Base-by-base conservation (phyloP, 2,329 filamentous ascomycete species). In the Magnaporthiopsis incrustans region DNA sequence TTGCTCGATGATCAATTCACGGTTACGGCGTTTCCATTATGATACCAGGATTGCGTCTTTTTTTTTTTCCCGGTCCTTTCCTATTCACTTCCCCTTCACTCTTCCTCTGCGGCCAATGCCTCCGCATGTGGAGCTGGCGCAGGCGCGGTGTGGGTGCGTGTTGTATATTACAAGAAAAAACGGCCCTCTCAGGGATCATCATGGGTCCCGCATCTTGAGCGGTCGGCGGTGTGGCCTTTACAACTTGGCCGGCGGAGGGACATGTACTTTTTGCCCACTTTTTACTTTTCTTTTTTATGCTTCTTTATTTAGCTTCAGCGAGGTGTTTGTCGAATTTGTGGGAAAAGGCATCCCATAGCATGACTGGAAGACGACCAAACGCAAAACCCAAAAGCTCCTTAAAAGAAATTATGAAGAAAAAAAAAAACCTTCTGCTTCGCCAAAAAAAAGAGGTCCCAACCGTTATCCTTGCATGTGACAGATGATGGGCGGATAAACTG, bases 1-100 rank as follows among this genome's bases (percentile, higher is more conserved):
- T 62, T 25, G 22, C 61, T 35, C 61, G 56, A 64, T 38, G 57
- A 64, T 27, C 62, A 59, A 64, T 60, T 57, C 62, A 64, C 62
- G 62, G 35, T 61, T 61, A 50, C 22, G 53, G 15, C 35, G 58
- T 59, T 59, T 63, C 25, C 38, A 25, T 59, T 59, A 63, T 63
- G 56, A 59, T 63, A 63, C 62, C 56, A 63, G 56, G 56, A 58
- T 50, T 32, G 32, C 44, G 27, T 62, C 56, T 26, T 58, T 26
- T 12, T 63, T 33, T 59, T 35, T 35, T 15, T 38, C 53, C 10
- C 32, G 25, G 26, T n/a, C n/a, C 32, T 38, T 35, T 60, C 7
- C 14, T 14, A n/a, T 60, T 35, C 58, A 7, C 57, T 58, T 58
- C 57, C 25, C 2, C 5, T n/a, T 44, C 57, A 30, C n/a, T 15